Evolutionary conservation across 176 grass and related monocot genomes (phyloP), one percentile per base, ranked within the genome.

Genomic region (Themeda triandra): DNA sequence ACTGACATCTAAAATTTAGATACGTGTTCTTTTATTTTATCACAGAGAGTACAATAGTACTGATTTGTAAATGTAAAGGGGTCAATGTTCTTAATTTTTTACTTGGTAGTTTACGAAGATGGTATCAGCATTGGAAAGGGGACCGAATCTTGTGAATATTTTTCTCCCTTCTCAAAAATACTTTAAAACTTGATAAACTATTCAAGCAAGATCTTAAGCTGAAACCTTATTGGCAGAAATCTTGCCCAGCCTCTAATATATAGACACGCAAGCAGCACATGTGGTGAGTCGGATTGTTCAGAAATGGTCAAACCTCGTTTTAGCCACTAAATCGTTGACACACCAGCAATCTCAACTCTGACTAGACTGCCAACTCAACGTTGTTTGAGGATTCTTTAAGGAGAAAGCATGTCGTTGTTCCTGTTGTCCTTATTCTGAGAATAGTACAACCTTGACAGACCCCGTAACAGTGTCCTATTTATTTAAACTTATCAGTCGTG

Each of bases 251-350:
- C 76, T 49, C 29, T 86, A 79, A 64, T 71, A 64, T 71, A 80
- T 80, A 80, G 84, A 86, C 84, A 86, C 84, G 37, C 80, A 76
- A 80, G 76, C 84, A 14, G 10, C 25, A 7, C 54, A 64, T n/a
- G 40, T 28, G 67, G 64, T 86, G 66, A 86, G 40, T 51, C 35
- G 28, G 84, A 86, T 24, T 21, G 39, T 69, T 78, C 1, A 41
- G 37, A 77, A 36, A 9, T n/a, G 11, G 17, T 23, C 45, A 46
- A 2, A 18, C 49, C 39, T 24, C 31, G 6, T 66, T 45, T 51
- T 28, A 45, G 42, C 71, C 53, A 53, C 7, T 71, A 31, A 78
- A 83, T 30, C 54, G 80, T 84, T 73, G 81, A 67, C 75, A 84
- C 77, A 84, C 36, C n/a, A 80, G 62, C 62, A 75, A 11, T 48